Percentiles rank a stretch among this genome's conserved stretches.
These are phyloP conservation scores for Persicaria maculosa DNA, from an alignment of 148 eudicot genomes.

Conservation along the genomic window DNA sequence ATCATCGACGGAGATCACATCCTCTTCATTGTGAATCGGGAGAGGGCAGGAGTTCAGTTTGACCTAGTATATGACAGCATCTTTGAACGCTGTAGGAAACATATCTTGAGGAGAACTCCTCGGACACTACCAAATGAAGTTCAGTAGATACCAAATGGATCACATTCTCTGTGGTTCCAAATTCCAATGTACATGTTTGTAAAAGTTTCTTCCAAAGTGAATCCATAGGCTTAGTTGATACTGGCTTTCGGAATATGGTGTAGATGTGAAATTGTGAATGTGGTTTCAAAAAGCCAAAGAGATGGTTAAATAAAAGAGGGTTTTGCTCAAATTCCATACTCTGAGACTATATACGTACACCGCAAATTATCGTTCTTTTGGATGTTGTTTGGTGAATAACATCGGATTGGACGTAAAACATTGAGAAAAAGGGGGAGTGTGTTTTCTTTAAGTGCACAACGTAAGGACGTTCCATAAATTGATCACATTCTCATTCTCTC, in stretches of 20 bases:
- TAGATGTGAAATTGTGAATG: neutral
- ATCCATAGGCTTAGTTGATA: neutral
- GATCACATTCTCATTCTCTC: too few relatives aligned
- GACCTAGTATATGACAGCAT: conserved; percentile 89
- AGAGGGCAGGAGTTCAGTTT: conserved; percentile 83
- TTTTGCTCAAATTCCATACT: too few relatives aligned
- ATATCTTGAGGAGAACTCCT: conserved; percentile 54
- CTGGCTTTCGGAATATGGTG: neutral
- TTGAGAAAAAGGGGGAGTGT: too few relatives aligned
- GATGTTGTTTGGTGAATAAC: too few relatives aligned
- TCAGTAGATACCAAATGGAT: neutral
- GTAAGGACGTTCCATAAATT: too few relatives aligned
- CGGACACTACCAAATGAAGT: conserved; percentile 50
- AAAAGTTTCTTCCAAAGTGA: neutral
- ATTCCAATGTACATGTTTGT: neutral
- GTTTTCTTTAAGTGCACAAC: too few relatives aligned
- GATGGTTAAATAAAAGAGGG: too few relatives aligned
- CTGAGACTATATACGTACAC: too few relatives aligned
- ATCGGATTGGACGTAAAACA: too few relatives aligned
- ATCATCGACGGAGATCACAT: conserved; percentile 88
- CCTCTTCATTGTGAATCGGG: conserved; percentile 73
- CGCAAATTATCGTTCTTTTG: too few relatives aligned
- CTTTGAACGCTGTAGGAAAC: conserved; percentile 88
- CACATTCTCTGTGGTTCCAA: neutral
- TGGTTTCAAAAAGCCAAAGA: neutral